A percentile compares a stretch with the other conserved stretches of the same genome.
These are phyloP conservation scores for Yamadazyma endophytica DNA, from an alignment of 805 yeast species.

Conservation along the genomic window DNA sequence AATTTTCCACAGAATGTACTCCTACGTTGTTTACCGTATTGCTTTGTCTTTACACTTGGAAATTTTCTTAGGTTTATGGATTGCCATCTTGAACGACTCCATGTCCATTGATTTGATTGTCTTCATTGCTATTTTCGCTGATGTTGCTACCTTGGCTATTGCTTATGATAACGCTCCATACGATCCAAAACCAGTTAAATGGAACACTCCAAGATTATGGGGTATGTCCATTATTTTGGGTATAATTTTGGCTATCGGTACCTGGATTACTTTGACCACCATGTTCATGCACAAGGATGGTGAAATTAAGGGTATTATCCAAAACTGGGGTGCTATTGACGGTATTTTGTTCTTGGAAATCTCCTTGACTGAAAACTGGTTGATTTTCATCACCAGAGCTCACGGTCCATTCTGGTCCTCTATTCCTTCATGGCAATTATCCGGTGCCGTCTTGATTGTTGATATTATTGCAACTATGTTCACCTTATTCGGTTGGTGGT, in stretches of 20 bases:
- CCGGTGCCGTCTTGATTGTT: slow-evolving; percentile 89
- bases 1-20: slow-evolving; percentile 98
- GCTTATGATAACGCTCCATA: slow-evolving; percentile 97
- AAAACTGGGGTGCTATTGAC: slow-evolving; percentile 91
- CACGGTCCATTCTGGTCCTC: slow-evolving; percentile 99
- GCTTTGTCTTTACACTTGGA: slow-evolving; percentile 94
- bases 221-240: slow-evolving; percentile 92
- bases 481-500: slow-evolving; percentile 95
- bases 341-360: slow-evolving; percentile 93
- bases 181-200: slow-evolving; percentile 89
- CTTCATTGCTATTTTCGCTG: slow-evolving; percentile 95
- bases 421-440: slow-evolving; percentile 91
- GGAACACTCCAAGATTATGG: slow-evolving; percentile 97
- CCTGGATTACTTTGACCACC: slow-evolving; percentile 93
- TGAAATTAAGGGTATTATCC: slow-evolving; percentile 66
- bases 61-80: slow-evolving; percentile 93
- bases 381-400: slow-evolving; percentile 94
- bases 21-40: slow-evolving; percentile 96
- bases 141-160: slow-evolving; percentile 94
- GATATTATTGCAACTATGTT: slow-evolving; percentile 91
- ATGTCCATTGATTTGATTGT: slow-evolving; percentile 88
- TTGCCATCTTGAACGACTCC: slow-evolving; percentile 85
- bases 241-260: slow-evolving; percentile 78
- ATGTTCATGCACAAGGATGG: slow-evolving; percentile 81
- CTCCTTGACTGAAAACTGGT: slow-evolving; percentile 95